phyloP scores from a whole-genome alignment of 768 basidiomycete species.

The Lactarius hatsudake region DNA sequence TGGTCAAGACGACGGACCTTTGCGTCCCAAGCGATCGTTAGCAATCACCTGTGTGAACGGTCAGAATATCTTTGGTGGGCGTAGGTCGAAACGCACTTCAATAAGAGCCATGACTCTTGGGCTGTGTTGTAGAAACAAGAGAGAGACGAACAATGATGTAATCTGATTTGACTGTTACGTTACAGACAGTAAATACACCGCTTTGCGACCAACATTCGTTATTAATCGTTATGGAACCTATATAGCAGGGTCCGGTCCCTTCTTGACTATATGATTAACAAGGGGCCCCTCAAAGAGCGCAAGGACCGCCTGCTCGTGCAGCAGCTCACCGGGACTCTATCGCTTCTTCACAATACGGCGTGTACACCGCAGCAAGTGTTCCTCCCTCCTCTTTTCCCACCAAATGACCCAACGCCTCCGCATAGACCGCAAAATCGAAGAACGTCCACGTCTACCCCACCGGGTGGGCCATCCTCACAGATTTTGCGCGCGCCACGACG shows the following conservation, averaged over 20 bases:
- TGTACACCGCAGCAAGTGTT: neutral
- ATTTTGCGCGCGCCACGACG: conserved; percentile 1
- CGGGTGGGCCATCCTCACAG: neutral
- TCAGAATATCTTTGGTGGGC: neutral
- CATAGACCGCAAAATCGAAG: conserved; percentile 9
- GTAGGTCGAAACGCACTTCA: conserved; percentile 30
- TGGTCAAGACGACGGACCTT: conserved; percentile 55
- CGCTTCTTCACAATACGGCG: conserved; percentile 14
- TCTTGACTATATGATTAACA: neutral
- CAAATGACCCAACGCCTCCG: neutral
- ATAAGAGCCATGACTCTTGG: conserved; percentile 33
- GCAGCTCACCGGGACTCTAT: conserved; percentile 5
- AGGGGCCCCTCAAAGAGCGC: neutral
- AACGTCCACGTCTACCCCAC: neutral
- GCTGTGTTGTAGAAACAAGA: conserved; percentile 3
- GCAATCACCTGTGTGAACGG: conserved; percentile 68
- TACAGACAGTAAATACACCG: neutral
- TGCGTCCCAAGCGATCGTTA: conserved; percentile 92
- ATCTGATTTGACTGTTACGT: too few relatives aligned
- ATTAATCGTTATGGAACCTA: neutral
- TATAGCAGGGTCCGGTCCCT: neutral
- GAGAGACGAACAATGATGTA: conserved; percentile 15
- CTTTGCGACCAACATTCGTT: neutral
- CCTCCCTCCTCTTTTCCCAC: too few relatives aligned
- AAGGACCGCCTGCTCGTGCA: conserved; percentile 5